These are phyloP conservation scores for Hypseocharis bilobata DNA, from an alignment of 441 rosid genomes.

Conservation along the genomic window DNA sequence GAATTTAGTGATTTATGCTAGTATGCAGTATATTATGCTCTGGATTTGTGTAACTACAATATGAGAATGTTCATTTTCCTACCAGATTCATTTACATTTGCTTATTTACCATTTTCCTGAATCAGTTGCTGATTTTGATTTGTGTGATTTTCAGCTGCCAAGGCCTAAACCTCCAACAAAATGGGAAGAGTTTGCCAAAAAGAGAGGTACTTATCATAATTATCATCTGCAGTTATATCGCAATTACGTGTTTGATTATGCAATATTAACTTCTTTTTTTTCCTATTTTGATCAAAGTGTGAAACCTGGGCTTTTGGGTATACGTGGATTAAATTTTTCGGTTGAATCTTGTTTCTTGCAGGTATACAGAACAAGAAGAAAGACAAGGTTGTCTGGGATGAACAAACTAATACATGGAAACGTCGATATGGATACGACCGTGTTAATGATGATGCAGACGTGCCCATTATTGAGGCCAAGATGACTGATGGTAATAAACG, in stretches of 20 bases:
- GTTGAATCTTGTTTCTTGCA: constrained; percentile 27
- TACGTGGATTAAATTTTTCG: not conserved
- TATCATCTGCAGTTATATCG: constrained; percentile 5
- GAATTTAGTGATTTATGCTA: not conserved
- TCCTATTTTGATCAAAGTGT: too few species aligned
- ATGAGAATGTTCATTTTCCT: not conserved
- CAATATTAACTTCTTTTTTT: not conserved
- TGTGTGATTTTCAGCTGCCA: constrained; percentile 46
- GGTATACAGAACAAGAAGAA: constrained; percentile 74
- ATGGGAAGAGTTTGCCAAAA: constrained; percentile 55
- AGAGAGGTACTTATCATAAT: constrained; percentile 39
- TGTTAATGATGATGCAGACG: constrained; percentile 73
- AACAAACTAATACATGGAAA: constrained; percentile 73
- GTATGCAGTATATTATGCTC: not conserved
- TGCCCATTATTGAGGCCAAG: constrained; percentile 84
- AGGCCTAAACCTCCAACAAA: constrained; percentile 55
- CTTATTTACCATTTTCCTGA: not conserved
- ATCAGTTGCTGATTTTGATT: not conserved
- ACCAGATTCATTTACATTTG: not conserved
- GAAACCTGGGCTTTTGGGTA: too few species aligned
- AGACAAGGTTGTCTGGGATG: constrained; percentile 76
- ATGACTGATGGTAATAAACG: constrained; percentile 54
- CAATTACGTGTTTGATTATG: not conserved
- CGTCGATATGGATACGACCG: constrained; percentile 83
- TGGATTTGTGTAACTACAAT: not conserved